Percentiles rank a stretch among this genome's conserved stretches.
Evolutionary conservation across 2,329 filamentous ascomycete species (phyloP).

Genomic region (Xenoacremonium recifei): DNA sequence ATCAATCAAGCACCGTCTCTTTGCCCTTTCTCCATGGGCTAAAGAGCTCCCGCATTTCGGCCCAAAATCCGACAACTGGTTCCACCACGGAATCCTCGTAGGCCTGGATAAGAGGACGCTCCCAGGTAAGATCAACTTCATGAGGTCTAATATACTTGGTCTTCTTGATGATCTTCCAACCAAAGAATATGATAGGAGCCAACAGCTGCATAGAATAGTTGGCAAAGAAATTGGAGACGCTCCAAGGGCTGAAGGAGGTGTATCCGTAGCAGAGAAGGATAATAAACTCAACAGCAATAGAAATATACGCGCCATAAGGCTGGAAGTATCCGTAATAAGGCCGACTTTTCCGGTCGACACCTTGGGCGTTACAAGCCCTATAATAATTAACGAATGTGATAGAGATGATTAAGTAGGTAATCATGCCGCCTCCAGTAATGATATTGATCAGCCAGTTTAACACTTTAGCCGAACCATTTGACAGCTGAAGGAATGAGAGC

Average conservation of each 20-base stretch:
- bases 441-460: conserved; percentile 54
- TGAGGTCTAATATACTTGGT: conserved; percentile 52
- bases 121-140: conserved; percentile 59
- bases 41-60: too few relatives aligned
- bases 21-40: too few relatives aligned
- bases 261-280: conserved; percentile 54
- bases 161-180: conserved; percentile 59
- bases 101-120: conserved; percentile 55
- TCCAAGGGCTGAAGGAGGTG: conserved; percentile 47
- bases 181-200: background rate
- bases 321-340: conserved; percentile 58
- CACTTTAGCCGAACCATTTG: conserved; percentile 44
- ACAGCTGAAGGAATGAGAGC: conserved; percentile 50
- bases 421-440: conserved; percentile 54
- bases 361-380: conserved; percentile 51
- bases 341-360: conserved; percentile 47
- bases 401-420: conserved; percentile 57
- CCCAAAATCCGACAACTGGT: too few relatives aligned
- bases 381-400: conserved; percentile 46
- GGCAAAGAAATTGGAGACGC: conserved; percentile 43
- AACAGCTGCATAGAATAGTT: conserved; percentile 51
- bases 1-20: too few relatives aligned
- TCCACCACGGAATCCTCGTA: too few relatives aligned
- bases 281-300: conserved; percentile 36
- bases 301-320: conserved; percentile 54